These are phyloP conservation scores for Vaccinium darrowii DNA, from an alignment of 148 eudicot genomes.

Conservation along the genomic window DNA sequence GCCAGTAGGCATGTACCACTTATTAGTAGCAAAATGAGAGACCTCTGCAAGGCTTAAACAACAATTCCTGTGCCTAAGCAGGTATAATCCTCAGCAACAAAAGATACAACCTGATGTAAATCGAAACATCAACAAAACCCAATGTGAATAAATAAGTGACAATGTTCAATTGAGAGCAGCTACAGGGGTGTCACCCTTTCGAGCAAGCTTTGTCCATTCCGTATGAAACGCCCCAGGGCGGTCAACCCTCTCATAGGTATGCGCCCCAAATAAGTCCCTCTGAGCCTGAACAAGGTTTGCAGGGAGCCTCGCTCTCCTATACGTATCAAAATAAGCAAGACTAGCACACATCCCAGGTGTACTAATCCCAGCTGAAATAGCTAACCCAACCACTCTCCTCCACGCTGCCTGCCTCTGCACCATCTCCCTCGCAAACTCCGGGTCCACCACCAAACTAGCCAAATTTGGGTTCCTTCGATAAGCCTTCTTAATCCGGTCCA, in stretches of 20 bases:
- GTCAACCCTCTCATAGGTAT: slow-evolving; percentile 87
- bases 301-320: slow-evolving; percentile 77
- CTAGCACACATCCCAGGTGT: slow-evolving; percentile 94
- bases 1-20: slow-evolving; percentile 1
- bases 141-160: slow-evolving; percentile 16
- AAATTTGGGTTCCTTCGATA: slow-evolving; percentile 77
- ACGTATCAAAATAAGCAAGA: slow-evolving; percentile 91
- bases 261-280: slow-evolving; percentile 90
- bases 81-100: slow-evolving; percentile 22
- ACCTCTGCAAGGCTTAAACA: slow-evolving; percentile 17
- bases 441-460: slow-evolving; percentile 77
- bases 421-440: slow-evolving; percentile 80
- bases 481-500: slow-evolving; percentile 88
- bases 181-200: slow-evolving; percentile 33
- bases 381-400: slow-evolving; percentile 78
- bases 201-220: slow-evolving; percentile 89
- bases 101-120: slow-evolving; percentile 31
- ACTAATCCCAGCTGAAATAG: slow-evolving; percentile 77
- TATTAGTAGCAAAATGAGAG: slow-evolving; percentile 16
- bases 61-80: slow-evolving; percentile 33
- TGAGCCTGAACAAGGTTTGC: slow-evolving; percentile 94
- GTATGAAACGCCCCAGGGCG: slow-evolving; percentile 77
- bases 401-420: slow-evolving; percentile 77
- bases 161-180: slow-evolving; percentile 32
- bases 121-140: slow-evolving; percentile 25